Base-by-base conservation (phyloP, 495 filamentous ascomycete species). In the Podospora australis region DNA sequence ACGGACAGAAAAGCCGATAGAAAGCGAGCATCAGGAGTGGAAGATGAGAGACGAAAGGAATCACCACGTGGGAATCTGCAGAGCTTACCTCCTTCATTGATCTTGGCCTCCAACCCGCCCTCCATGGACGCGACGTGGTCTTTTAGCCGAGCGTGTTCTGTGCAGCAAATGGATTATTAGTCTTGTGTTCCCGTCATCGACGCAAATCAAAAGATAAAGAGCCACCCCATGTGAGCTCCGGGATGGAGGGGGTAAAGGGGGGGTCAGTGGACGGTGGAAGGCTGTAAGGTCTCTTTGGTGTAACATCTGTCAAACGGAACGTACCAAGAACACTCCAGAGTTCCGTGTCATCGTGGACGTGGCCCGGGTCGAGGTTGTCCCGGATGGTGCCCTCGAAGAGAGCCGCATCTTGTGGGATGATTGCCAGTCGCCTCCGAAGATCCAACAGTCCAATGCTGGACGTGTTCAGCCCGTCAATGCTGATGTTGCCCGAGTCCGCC, bases 401-500 rank as follows among this genome's bases (percentile, higher is more conserved):
- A 57, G 91, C 90, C 41, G 94, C 90, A 70, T 99, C 94, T 61
- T 99, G 94, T 16, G 94, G 94, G 56, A 99, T 99, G 66, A 99
- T 99, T 34, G 94, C 90, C 29, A 99, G 77, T 42, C 92, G 85
- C 20, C 90, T 79, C 48, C 94, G 79, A 47, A 99, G 77, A 63
- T 97, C 94, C 44, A 88, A 66, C 46, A 99, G 70, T 6, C 94
- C 94, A 67, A 97, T 96, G 9, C 78, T 84, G 25, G 88, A 88
- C 4, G 92, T 90, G 68, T 96, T 86, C 39, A 97, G 68, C 16
- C 77, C 77, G 64, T 99, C 94, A 60, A 99, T 94, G 60, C 75
- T 84, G 56, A 97, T 91, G 55, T 81, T 76, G 43, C 92, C 92
- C 35, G 78, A 71, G 50, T 72, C 74, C 2, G 90, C 78, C 65